Percentiles rank a stretch among this genome's conserved stretches.
phyloP scores from a whole-genome alignment of 176 grass and related monocot genomes.

The Ensete ventricosum region DNA sequence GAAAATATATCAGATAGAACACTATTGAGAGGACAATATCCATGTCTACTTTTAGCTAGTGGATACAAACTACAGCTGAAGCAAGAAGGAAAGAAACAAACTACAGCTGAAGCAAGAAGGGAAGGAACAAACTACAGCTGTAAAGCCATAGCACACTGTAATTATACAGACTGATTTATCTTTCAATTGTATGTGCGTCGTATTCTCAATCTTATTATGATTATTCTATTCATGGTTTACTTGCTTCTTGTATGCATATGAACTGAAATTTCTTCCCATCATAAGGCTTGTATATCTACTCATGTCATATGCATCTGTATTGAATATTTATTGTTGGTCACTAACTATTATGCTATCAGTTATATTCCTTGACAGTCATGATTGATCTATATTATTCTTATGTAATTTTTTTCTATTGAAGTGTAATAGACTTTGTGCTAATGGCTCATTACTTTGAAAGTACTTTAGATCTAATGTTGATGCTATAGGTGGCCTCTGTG shows the following conservation, averaged over 20 bases:
- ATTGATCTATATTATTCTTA: background rate
- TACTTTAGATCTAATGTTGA: slow-evolving; percentile 13
- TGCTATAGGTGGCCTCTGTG: slow-evolving; percentile 74
- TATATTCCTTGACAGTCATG: background rate
- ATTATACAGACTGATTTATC: too few species aligned
- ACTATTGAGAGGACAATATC: too few species aligned
- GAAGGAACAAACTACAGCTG: too few species aligned
- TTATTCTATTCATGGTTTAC: background rate
- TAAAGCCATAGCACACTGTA: too few species aligned
- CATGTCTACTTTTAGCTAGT: too few species aligned
- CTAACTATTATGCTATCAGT: background rate
- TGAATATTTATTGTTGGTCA: background rate
- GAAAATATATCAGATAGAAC: too few species aligned
- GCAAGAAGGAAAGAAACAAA: too few species aligned
- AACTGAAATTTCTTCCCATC: background rate
- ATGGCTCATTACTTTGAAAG: background rate
- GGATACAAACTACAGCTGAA: too few species aligned
- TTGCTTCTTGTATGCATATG: background rate
- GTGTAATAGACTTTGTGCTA: too few species aligned
- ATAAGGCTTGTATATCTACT: background rate
- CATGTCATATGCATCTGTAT: background rate
- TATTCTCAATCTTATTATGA: background rate
- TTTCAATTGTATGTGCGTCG: background rate
- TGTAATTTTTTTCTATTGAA: background rate
- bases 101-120: too few species aligned